phyloP scores from a whole-genome alignment of 805 yeast species.

The Kodamaea lidongshanica region DNA sequence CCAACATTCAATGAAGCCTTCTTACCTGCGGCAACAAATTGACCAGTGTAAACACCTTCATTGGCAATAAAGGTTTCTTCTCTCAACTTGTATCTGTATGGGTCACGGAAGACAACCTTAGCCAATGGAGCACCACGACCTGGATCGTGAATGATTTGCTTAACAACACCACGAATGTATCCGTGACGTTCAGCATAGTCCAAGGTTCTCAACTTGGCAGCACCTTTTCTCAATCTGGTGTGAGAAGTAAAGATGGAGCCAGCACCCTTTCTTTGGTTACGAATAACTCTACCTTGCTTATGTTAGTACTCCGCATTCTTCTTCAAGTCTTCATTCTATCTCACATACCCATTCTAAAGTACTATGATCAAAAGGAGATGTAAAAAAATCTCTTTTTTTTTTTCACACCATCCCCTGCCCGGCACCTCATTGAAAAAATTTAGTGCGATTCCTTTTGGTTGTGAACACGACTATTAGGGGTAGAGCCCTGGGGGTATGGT shows the following conservation, averaged over 20 bases:
- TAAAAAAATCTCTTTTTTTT: constrained; percentile 1
- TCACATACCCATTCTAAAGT: constrained; percentile 8
- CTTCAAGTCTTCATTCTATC: too few species aligned
- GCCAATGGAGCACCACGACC: constrained; percentile 99
- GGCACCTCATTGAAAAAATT: too few species aligned
- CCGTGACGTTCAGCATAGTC: constrained; percentile 99
- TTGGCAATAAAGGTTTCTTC: constrained; percentile 98
- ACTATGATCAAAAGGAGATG: constrained; percentile 6
- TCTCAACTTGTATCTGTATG: constrained; percentile 96
- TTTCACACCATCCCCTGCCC: too few species aligned
- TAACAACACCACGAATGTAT: constrained; percentile 98
- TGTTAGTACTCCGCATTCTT: too few species aligned
- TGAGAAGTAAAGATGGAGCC: constrained; percentile 99
- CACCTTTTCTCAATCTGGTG: constrained; percentile 99
- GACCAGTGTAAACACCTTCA: constrained; percentile 99
- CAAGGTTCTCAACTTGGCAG: constrained; percentile 98
- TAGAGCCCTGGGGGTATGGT: too few species aligned
- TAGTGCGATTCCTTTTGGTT: too few species aligned
- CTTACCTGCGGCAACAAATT: constrained; percentile 98
- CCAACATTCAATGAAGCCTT: constrained; percentile 96
- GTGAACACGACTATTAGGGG: too few species aligned
- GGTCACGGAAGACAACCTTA: constrained; percentile 96
- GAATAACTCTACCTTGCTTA: constrained; percentile 99
- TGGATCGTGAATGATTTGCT: constrained; percentile 98
- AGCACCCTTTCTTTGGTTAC: constrained; percentile 99